Conservation (phyloP, 2,329 filamentous ascomycete genomes). For the Penicillium sp. region DNA sequence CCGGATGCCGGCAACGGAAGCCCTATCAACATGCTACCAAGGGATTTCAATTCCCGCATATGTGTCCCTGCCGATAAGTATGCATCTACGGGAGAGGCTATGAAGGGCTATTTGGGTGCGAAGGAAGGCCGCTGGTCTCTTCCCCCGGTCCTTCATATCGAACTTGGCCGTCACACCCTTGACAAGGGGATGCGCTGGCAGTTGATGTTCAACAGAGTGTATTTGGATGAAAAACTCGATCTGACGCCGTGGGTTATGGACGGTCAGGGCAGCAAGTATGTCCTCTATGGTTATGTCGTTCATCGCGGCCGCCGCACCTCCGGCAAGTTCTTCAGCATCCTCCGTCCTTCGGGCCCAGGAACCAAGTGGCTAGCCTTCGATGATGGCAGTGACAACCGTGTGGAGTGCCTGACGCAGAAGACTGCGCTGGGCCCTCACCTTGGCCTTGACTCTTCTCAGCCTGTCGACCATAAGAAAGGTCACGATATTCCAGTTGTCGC, state of each 20-base stretch:
- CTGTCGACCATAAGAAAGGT: slow-evolving; percentile 38
- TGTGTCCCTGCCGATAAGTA: slow-evolving; percentile 36
- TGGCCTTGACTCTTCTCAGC: slow-evolving; percentile 40
- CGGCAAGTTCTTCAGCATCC: slow-evolving; percentile 54
- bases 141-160: slow-evolving; percentile 50
- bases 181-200: slow-evolving; percentile 52
- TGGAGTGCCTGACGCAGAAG: slow-evolving; percentile 52
- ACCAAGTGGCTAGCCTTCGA: slow-evolving; percentile 57
- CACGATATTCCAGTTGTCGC: slow-evolving; percentile 51
- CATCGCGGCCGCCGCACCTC: slow-evolving; percentile 56
- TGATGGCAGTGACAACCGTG: slow-evolving; percentile 50
- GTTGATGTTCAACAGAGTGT: slow-evolving; percentile 52
- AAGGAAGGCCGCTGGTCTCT: slow-evolving; percentile 40
- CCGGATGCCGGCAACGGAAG: slow-evolving; percentile 12
- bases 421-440: slow-evolving; percentile 50
- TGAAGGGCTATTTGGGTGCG: slow-evolving; percentile 29
- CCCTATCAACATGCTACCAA: slow-evolving; percentile 32
- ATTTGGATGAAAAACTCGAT: slow-evolving; percentile 50
- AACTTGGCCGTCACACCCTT: slow-evolving; percentile 54
- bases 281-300: slow-evolving; percentile 55
- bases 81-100: slow-evolving; percentile 34
- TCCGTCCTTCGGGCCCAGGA: slow-evolving; percentile 52
- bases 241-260: slow-evolving; percentile 37
- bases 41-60: slow-evolving; percentile 37
- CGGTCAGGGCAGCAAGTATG: slow-evolving; percentile 43